A percentile compares a stretch with the other conserved stretches of the same genome.
These are phyloP conservation scores for Suhomyces taliae DNA, from an alignment of 1,139 yeast species.

Conservation along the genomic window DNA sequence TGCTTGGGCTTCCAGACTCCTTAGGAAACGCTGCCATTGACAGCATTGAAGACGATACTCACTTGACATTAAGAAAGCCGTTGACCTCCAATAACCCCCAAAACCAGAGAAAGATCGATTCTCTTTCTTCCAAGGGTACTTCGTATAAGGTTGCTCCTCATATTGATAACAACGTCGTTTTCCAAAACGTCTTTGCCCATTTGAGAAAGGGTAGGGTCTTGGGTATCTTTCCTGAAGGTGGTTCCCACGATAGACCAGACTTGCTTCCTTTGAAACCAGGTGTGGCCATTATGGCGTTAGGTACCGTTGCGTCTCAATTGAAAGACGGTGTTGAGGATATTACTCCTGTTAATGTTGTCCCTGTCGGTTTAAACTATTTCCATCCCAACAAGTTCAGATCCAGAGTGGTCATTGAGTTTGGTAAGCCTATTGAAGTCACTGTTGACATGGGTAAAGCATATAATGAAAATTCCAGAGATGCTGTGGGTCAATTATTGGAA, in stretches of 20 bases:
- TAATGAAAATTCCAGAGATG: conserved; percentile 18
- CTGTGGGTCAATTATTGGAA: conserved; percentile 54
- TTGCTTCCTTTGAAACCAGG: conserved; percentile 92
- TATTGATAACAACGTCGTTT: conserved; percentile 59
- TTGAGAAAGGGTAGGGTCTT: conserved; percentile 56
- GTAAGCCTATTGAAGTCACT: conserved; percentile 77
- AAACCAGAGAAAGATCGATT: conserved; percentile 27
- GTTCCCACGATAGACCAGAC: conserved; percentile 93
- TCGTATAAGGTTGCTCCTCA: conserved; percentile 59
- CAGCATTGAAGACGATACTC: conserved; percentile 53
- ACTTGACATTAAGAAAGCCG: conserved; percentile 49
- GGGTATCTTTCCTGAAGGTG: conserved; percentile 79
- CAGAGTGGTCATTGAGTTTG: conserved; percentile 92
- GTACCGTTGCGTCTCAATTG: conserved; percentile 54
- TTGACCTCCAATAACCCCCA: conserved; percentile 33
- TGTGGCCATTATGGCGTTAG: conserved; percentile 96
- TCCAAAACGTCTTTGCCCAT: conserved; percentile 63
- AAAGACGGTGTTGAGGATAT: conserved; percentile 15
- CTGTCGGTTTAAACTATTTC: conserved; percentile 96
- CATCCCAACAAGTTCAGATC: conserved; percentile 94
- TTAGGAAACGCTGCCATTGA: conserved; percentile 60
- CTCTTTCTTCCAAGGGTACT: conserved; percentile 48
- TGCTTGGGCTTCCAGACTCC: conserved; percentile 61
- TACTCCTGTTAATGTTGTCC: conserved; percentile 70
- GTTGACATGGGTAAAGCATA: conserved; percentile 32